Base-by-base conservation (phyloP, 1,284 basidiomycete species). In the Naganishia albida region DNA sequence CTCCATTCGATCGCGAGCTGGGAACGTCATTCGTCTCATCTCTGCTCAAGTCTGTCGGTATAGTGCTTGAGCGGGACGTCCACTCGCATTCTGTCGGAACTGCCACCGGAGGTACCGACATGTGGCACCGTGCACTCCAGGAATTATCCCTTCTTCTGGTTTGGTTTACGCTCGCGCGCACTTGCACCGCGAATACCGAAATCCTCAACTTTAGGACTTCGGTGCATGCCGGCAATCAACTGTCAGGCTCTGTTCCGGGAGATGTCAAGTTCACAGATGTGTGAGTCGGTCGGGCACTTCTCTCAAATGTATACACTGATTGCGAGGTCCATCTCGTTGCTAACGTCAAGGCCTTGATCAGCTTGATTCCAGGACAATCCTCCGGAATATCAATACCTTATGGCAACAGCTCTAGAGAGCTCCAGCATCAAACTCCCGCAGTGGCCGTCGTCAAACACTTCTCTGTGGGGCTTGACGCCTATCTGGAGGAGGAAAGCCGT, bases 121-220 rank as follows among this genome's bases (percentile, higher is more conserved):
- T n/a, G n/a, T n/a, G n/a, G n/a, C n/a, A n/a, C n/a, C n/a, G n/a
- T n/a, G n/a, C n/a, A n/a, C n/a, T n/a, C n/a, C n/a, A n/a, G n/a
- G n/a, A n/a, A n/a, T n/a, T n/a, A n/a, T n/a, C n/a, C 12, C 23
- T 18, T 18, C 44, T 48, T 10, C 15, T 59, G n/a, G 7, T n/a
- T 28, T 48, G 44, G 28, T 28, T 28, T 18, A 16, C 42, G 8
- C 18, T 38, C n/a, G 34, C 34, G 28, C 44, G 30, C 20, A 20
- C n/a, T 13, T 38, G 43, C 28, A 38, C 49, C 12, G 56, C 56
- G 23, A 59, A 59, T 49, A 59, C 56, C 30, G 56, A 59, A 34
- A 59, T 59, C 43, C 18, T 59, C 44, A 59, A 59, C 38, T 59
- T 59, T 23, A 30, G n/a, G n/a, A 59, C 56, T 2, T 30, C 50